Conservation (phyloP, 2,329 filamentous ascomycete genomes). For the Pezizomycotina sp. region DNA sequence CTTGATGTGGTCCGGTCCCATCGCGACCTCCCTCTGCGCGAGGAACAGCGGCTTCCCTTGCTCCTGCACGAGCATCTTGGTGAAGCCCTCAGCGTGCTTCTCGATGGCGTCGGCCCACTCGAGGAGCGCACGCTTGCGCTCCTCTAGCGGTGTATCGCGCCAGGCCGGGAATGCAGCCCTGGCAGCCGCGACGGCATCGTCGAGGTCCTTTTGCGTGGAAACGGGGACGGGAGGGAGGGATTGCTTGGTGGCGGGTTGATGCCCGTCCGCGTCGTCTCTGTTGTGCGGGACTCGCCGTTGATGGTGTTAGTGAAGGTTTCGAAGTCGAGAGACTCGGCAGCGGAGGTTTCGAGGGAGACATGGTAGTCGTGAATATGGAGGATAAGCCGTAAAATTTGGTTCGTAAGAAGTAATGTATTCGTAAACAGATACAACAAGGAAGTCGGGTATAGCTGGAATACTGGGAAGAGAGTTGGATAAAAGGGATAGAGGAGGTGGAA, state of each 20-base stretch:
- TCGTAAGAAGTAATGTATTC: too few relatives aligned
- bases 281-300: conserved; percentile 34
- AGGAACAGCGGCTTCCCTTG: conserved; percentile 36
- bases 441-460: too few relatives aligned
- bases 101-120: conserved; percentile 32
- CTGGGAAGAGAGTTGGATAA: too few relatives aligned
- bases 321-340: conserved; percentile 26
- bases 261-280: conserved; percentile 33
- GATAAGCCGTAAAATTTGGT: too few relatives aligned
- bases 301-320: conserved; percentile 38
- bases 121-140: conserved; percentile 32
- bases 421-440: too few relatives aligned
- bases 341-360: too few relatives aligned
- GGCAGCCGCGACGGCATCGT: conserved; percentile 36
- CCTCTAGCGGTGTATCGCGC: conserved; percentile 32
- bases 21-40: conserved; percentile 2
- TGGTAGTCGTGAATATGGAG: too few relatives aligned
- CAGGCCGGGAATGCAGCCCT: conserved; percentile 35
- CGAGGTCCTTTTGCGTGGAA: conserved; percentile 34
- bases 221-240: conserved; percentile 38
- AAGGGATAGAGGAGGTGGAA: too few relatives aligned
- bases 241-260: conserved; percentile 38
- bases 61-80: conserved; percentile 34
- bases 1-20: neutral
- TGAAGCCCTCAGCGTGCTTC: conserved; percentile 32